phyloP scores from a whole-genome alignment of 2,329 filamentous ascomycete species.

The Dactylellina parvicollis region DNA sequence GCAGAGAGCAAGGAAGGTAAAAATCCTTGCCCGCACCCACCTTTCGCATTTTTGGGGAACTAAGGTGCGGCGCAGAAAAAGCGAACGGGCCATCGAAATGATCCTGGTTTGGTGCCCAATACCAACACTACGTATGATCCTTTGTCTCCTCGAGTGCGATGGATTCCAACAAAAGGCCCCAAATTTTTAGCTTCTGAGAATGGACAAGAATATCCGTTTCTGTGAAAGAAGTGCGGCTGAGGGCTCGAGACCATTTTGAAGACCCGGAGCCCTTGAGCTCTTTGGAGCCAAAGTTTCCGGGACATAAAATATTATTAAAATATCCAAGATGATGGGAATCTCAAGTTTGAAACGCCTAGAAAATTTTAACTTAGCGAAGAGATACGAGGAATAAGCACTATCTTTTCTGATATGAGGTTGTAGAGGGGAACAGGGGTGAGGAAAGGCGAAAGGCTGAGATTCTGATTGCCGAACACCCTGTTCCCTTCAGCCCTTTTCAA shows the following conservation, averaged over 20 bases:
- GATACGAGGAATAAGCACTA: constrained; percentile 19
- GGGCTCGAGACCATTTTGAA: not conserved
- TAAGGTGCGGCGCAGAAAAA: constrained; percentile 34
- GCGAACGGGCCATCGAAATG: not conserved
- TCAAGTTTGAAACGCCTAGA: not conserved
- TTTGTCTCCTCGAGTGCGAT: not conserved
- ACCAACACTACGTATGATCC: not conserved
- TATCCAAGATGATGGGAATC: constrained; percentile 1
- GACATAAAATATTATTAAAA: not conserved
- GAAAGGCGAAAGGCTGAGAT: constrained; percentile 26
- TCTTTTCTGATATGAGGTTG: constrained; percentile 2
- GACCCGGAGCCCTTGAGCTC: constrained; percentile 21
- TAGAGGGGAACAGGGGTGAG: constrained; percentile 4
- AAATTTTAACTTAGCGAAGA: not conserved
- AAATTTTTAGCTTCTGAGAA: constrained; percentile 3
- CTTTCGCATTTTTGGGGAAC: constrained; percentile 9
- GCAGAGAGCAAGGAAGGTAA: not conserved
- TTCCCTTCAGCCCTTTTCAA: constrained; percentile 20
- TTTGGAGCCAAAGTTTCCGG: not conserved
- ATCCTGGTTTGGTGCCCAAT: not conserved
- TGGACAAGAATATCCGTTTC: not conserved
- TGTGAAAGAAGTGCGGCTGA: constrained; percentile 16
- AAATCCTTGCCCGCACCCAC: constrained; percentile 17
- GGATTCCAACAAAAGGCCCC: too few species aligned
- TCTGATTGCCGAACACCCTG: constrained; percentile 9